phyloP scores from a whole-genome alignment of 2,329 filamentous ascomycete genomes.

The Pseudodiploospora longispora region DNA sequence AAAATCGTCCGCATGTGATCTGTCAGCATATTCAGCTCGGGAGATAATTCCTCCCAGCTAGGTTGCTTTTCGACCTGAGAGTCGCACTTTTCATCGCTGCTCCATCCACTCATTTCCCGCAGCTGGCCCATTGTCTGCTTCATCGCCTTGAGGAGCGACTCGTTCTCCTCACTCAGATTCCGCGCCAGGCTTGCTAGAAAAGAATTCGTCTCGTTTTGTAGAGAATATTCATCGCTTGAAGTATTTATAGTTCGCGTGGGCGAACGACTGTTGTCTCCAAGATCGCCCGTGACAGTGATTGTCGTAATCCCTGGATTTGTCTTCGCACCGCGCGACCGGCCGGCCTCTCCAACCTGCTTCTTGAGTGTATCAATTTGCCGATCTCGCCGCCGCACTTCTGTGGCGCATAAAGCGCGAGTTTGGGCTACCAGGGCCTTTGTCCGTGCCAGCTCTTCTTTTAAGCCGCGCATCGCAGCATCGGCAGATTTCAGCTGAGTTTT shows the following conservation, averaged over 20 bases:
- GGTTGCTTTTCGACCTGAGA: conserved; percentile 26
- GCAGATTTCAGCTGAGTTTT: conserved; percentile 64
- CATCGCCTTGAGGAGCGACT: conserved; percentile 66
- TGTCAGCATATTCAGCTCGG: conserved; percentile 68
- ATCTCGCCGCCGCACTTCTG: conserved; percentile 85
- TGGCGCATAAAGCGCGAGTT: conserved; percentile 77
- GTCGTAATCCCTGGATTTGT: conserved; percentile 47
- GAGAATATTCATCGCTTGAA: conserved; percentile 48
- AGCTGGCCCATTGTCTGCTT: conserved; percentile 63
- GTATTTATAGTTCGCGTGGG: conserved; percentile 13
- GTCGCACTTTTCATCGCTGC: conserved; percentile 26
- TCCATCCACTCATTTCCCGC: conserved; percentile 57
- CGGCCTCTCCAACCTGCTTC: conserved; percentile 69
- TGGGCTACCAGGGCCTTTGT: conserved; percentile 76
- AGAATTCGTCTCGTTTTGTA: conserved; percentile 81
- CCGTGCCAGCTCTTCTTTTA: conserved; percentile 76
- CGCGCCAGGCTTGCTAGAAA: conserved; percentile 82
- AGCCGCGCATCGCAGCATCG: conserved; percentile 63
- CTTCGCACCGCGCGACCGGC: conserved; percentile 50
- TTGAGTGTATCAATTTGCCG: conserved; percentile 83
- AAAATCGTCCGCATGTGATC: conserved; percentile 75
- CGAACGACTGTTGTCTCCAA: conserved; percentile 35
- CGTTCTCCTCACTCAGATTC: conserved; percentile 85
- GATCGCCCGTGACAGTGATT: conserved; percentile 49
- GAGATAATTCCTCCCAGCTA: conserved; percentile 57